Base-by-base conservation (phyloP, 2,329 filamentous ascomycete species). In the Fusarium sp. region DNA sequence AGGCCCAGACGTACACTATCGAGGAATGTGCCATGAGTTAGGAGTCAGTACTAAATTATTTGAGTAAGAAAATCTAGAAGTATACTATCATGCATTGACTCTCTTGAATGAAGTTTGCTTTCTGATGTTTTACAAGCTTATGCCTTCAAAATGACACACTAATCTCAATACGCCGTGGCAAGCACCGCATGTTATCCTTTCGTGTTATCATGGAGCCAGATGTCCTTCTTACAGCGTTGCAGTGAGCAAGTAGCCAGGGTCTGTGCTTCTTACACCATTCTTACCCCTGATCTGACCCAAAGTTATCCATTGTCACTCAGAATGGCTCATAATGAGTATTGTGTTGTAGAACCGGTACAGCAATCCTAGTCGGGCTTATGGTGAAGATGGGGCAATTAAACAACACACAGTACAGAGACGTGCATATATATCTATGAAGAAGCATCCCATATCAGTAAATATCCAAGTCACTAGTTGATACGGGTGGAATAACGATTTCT, bases 261-360 rank as follows among this genome's bases (percentile, higher is more conserved):
- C 8, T 8, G 8, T 6, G 12, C 22, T 13, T 4, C 10, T 24
- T 25, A n/a, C 4, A 12, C 12, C 19, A 12, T 12, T 5, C 6
- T 19, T 7, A 9, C 22, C 36, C 15, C 19, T n/a, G 15, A 13
- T 24, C 5, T 36, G 31, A 51, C 36, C 13, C 25, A 31, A 12
- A 2, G 6, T 11, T 7, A 6, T 28, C 2, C 2, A 3, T 1
- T 11, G 7, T 10, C 1, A 41, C 19, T 4, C 52, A 28, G 11
- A 24, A 34, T 55, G 52, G 52, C 42, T 55, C 52, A 55, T 55
- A 2, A 13, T 55, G 52, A 39, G 38, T 1, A 22, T 3, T 12
- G 1, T 6, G 1, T 5, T 24, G 10, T 5, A 9, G 5, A 19
- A 7, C 0, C 1, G 19, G 19, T 19, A 19, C 19, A 19, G 2